These are phyloP conservation scores for Rutstroemia sydowiana DNA, from an alignment of 2,329 filamentous ascomycete genomes.

Conservation along the genomic window DNA sequence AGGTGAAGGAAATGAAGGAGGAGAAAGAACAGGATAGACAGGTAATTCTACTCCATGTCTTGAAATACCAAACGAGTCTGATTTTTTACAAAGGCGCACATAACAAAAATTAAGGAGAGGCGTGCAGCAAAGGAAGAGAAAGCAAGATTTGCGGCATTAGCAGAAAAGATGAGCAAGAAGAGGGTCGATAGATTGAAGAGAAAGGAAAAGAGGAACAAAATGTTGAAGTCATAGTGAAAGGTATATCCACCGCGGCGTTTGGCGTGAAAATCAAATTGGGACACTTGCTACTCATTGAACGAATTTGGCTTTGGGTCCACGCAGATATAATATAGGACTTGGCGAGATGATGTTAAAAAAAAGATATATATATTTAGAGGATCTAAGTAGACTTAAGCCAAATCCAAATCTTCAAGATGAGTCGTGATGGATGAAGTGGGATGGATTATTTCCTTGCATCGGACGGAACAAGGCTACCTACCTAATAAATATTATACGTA, in stretches of 20 bases:
- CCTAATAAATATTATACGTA: too few relatives aligned
- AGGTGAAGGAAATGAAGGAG: slow-evolving; percentile 91
- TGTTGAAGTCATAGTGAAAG: slow-evolving; percentile 54
- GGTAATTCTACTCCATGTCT: slow-evolving; percentile 37
- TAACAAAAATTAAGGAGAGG: slow-evolving; percentile 77
- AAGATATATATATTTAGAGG: too few relatives aligned
- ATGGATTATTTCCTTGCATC: too few relatives aligned
- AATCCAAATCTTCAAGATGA: too few relatives aligned
- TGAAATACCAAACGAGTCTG: neutral
- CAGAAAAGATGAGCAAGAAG: slow-evolving; percentile 96
- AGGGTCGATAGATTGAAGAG: slow-evolving; percentile 87
- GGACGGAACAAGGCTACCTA: too few relatives aligned
- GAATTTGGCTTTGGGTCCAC: neutral
- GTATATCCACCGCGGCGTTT: slow-evolving; percentile 1
- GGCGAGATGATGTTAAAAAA: too few relatives aligned
- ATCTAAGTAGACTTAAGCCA: too few relatives aligned
- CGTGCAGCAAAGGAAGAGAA: slow-evolving; percentile 86
- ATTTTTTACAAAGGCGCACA: slow-evolving; percentile 50
- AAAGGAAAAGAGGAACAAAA: slow-evolving; percentile 92
- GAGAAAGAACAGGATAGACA: slow-evolving; percentile 88
- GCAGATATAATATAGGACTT: neutral
- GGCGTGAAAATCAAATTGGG: neutral
- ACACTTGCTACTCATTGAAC: neutral
- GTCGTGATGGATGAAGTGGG: too few relatives aligned
- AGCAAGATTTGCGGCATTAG: slow-evolving; percentile 87